These are phyloP conservation scores for Penicillium soppii DNA, from an alignment of 495 filamentous ascomycete species.

Conservation along the genomic window DNA sequence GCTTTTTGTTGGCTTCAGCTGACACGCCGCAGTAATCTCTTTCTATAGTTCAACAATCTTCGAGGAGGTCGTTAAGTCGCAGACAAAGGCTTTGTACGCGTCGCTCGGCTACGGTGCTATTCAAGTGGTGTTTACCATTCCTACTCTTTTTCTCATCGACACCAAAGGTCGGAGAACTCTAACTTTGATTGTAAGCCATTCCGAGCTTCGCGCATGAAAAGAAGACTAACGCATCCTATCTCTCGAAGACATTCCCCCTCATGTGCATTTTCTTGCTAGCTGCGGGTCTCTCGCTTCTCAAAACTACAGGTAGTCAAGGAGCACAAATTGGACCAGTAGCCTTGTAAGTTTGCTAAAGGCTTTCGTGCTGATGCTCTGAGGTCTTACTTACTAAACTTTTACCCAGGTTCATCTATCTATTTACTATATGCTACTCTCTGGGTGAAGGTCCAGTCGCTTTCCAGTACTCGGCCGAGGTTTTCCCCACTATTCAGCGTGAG, in stretches of 20 bases:
- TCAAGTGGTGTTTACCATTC: constrained; percentile 72
- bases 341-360: constrained; percentile 23
- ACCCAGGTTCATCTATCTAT: constrained; percentile 42
- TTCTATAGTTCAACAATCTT: constrained; percentile 80
- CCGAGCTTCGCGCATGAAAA: constrained; percentile 11
- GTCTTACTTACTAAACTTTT: no score
- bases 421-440: constrained; percentile 45
- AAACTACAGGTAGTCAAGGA: constrained; percentile 17
- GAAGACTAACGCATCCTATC: constrained; percentile 48
- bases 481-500: constrained; percentile 48
- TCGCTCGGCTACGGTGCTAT: constrained; percentile 59
- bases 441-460: constrained; percentile 53
- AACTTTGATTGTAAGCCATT: constrained; percentile 27
- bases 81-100: constrained; percentile 64
- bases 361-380: not conserved
- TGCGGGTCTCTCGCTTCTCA: constrained; percentile 59
- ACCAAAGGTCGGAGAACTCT: constrained; percentile 75
- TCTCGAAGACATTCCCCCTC: constrained; percentile 77
- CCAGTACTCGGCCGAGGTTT: constrained; percentile 53
- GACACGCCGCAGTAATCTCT: constrained; percentile 58
- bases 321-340: constrained; percentile 27
- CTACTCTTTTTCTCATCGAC: constrained; percentile 68
- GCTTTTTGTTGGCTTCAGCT: constrained; percentile 4
- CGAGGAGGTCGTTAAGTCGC: constrained; percentile 52
- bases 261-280: constrained; percentile 72